Evolutionary conservation across 139 green algal genomes (phyloP).

Genomic region (Raphidocelis subcapitata): DNA sequence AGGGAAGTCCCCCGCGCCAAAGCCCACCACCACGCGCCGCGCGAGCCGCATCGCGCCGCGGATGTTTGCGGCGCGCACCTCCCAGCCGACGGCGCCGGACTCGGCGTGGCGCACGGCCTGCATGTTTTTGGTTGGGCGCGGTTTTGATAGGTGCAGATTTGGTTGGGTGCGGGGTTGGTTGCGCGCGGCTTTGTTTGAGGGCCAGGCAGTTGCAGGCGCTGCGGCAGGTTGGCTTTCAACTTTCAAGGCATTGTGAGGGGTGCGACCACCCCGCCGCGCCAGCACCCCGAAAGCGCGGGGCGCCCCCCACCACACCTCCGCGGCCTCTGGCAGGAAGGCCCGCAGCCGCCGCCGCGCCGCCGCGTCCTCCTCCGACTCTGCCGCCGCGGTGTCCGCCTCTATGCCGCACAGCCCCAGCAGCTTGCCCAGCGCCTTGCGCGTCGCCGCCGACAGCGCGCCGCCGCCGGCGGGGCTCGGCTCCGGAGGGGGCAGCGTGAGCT

Average conservation of each 20-base stretch:
- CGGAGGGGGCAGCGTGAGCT: constrained; percentile 13
- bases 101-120: constrained; percentile 26
- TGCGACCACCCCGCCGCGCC: not conserved
- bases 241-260: not conserved
- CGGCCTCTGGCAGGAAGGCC: constrained; percentile 24
- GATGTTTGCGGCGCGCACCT: constrained; percentile 22
- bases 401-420: constrained; percentile 22
- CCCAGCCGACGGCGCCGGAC: constrained; percentile 6
- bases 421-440: not conserved
- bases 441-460: not conserved
- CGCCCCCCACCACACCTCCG: constrained; percentile 4
- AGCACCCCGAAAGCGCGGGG: not conserved
- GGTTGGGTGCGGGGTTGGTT: too few species aligned
- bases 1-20: constrained; percentile 7
- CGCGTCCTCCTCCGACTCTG: not conserved
- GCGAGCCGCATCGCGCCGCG: constrained; percentile 17
- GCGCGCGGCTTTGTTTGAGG: not conserved
- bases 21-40: constrained; percentile 12
- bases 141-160: too few species aligned
- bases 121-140: too few species aligned
- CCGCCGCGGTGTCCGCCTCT: not conserved
- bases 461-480: constrained; percentile 1
- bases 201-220: not conserved
- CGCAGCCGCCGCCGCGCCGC: not conserved
- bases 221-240: not conserved